Conservation (phyloP, 2,329 filamentous ascomycete species). For the Corinectria fuckeliana region DNA sequence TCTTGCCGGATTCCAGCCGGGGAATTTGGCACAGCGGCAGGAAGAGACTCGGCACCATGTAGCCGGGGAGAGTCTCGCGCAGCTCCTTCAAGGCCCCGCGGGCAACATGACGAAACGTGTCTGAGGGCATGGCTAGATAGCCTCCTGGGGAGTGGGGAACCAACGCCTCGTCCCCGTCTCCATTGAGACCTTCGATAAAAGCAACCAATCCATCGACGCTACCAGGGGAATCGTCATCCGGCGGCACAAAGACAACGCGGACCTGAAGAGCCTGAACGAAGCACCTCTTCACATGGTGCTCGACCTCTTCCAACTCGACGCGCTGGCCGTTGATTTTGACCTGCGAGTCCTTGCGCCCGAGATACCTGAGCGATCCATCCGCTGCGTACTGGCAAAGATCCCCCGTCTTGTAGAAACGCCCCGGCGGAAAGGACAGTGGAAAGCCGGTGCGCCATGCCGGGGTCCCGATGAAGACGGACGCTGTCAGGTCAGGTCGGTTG, state of each 20-base stretch:
- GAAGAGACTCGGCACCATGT: not conserved
- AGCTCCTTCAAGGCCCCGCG: not conserved
- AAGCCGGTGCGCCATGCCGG: not conserved
- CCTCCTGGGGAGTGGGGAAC: not conserved
- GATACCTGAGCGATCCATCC: conserved; percentile 45
- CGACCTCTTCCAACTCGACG: conserved; percentile 48
- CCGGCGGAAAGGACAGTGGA: not conserved
- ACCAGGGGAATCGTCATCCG: not conserved
- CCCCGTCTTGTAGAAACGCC: conserved; percentile 15
- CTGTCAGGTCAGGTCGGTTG: conserved; percentile 14
- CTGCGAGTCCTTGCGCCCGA: conserved; percentile 60
- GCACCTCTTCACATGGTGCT: not conserved
- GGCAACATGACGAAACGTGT: not conserved
- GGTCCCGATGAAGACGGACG: not conserved
- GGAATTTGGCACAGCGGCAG: not conserved
- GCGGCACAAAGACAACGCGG: not conserved
- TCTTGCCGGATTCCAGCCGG: not conserved
- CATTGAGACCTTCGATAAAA: not conserved
- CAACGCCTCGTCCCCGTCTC: not conserved
- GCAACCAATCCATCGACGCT: not conserved
- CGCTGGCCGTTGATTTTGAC: conserved; percentile 63
- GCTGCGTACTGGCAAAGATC: conserved; percentile 34
- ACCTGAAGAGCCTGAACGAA: not conserved
- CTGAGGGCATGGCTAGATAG: not conserved
- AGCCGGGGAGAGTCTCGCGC: not conserved